Conservation (phyloP, 1,284 basidiomycete species). For the Tylopilus sp. region DNA sequence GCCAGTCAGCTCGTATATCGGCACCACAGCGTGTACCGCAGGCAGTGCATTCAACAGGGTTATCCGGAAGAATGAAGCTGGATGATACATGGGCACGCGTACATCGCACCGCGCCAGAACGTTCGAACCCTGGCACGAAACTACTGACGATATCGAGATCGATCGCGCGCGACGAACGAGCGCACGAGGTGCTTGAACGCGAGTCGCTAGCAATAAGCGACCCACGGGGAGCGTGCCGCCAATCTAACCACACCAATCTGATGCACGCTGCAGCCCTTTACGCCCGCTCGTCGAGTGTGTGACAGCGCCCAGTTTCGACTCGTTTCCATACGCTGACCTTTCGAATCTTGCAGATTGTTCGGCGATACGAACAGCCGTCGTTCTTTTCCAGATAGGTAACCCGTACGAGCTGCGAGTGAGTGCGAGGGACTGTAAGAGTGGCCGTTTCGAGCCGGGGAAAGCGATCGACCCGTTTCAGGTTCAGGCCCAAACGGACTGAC, state of each 20-base stretch:
- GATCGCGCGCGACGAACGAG: background rate
- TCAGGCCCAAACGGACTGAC: no score
- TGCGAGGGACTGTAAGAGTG: no score
- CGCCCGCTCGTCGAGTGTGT: background rate
- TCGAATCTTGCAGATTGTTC: conserved; percentile 9
- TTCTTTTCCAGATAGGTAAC: background rate
- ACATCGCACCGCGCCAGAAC: conserved; percentile 2
- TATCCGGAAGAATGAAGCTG: conserved; percentile 1
- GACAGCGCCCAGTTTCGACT: conserved; percentile 5
- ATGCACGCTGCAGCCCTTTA: background rate
- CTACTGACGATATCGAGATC: background rate
- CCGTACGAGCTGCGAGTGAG: background rate
- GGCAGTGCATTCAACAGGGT: background rate
- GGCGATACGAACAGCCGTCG: conserved; percentile 6
- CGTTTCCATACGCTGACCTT: conserved; percentile 1
- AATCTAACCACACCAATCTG: conserved; percentile 4
- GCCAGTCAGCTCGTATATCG: background rate
- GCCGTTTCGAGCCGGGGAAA: no score
- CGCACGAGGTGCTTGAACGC: conserved; percentile 3
- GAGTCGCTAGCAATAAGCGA: conserved; percentile 6
- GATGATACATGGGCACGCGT: conserved; percentile 21
- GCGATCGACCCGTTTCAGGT: no score
- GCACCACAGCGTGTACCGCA: background rate
- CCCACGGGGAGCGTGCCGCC: background rate
- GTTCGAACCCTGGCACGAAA: conserved; percentile 6